These are phyloP conservation scores for Gautieria morchelliformis DNA, from an alignment of 768 basidiomycete genomes.

Conservation along the genomic window DNA sequence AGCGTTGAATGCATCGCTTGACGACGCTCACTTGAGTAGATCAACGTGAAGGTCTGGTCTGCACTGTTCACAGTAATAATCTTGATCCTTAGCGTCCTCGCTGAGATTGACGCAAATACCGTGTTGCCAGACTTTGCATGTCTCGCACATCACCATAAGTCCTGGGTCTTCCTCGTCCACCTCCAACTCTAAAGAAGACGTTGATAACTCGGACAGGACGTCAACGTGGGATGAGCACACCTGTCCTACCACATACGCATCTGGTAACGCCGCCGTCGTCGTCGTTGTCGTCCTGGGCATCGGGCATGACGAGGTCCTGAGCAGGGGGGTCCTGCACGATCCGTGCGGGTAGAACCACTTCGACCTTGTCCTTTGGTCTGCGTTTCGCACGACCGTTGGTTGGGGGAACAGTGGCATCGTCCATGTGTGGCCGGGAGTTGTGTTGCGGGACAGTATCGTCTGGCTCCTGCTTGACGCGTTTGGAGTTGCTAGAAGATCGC, in stretches of 20 bases:
- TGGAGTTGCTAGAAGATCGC: constrained; percentile 36
- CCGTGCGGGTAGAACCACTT: constrained; percentile 19
- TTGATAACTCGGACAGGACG: neutral
- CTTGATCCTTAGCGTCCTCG: constrained; percentile 61
- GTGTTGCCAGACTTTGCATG: constrained; percentile 97
- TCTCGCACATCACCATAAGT: constrained; percentile 97
- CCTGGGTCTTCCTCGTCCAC: constrained; percentile 63
- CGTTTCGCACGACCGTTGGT: constrained; percentile 45
- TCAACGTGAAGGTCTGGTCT: constrained; percentile 78
- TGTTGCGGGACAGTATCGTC: constrained; percentile 51
- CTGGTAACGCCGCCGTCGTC: constrained; percentile 54
- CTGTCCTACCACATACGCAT: constrained; percentile 77
- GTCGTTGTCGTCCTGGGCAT: constrained; percentile 39
- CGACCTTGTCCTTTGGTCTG: constrained; percentile 49
- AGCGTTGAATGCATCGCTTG: constrained; percentile 1
- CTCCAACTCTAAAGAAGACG: constrained; percentile 33
- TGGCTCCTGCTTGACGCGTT: constrained; percentile 60
- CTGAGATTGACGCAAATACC: constrained; percentile 91
- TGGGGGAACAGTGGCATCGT: constrained; percentile 20
- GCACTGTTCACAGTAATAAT: constrained; percentile 94
- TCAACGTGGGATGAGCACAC: constrained; percentile 33
- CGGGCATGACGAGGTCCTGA: constrained; percentile 27
- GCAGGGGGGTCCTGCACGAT: constrained; percentile 18
- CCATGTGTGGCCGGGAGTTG: constrained; percentile 19
- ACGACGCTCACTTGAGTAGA: constrained; percentile 59